Evolutionary conservation across 2,329 filamentous ascomycete genomes (phyloP).

Genomic region (Apiospora phragmitis): DNA sequence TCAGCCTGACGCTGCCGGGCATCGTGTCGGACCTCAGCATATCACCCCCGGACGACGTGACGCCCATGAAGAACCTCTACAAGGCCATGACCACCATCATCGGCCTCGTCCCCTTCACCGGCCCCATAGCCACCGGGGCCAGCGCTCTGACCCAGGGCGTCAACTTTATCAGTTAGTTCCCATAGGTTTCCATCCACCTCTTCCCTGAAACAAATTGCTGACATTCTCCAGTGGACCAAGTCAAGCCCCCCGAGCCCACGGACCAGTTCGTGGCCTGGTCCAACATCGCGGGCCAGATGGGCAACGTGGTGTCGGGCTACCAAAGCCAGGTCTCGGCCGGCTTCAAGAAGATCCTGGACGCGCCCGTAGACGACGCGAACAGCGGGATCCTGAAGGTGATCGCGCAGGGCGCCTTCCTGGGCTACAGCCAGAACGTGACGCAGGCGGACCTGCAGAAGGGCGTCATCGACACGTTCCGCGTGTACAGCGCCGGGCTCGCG

Average conservation of each 20-base stretch:
- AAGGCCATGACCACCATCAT: slow-evolving; percentile 7
- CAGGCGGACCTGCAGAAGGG: slow-evolving; percentile 5
- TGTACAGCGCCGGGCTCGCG: not conserved
- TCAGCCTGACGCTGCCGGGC: not conserved
- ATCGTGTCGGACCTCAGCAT: slow-evolving; percentile 4
- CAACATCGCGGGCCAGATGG: not conserved
- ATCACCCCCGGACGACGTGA: not conserved
- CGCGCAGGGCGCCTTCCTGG: not conserved
- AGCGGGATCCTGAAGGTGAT: not conserved
- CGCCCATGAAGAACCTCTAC: slow-evolving; percentile 10
- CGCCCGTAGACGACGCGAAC: slow-evolving; percentile 1
- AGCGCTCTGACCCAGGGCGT: not conserved
- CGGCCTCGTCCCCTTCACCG: slow-evolving; percentile 6
- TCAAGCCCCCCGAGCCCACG: not conserved
- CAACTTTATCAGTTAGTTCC: slow-evolving; percentile 2
- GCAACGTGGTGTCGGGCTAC: not conserved
- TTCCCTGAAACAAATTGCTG: not conserved
- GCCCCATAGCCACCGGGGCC: not conserved
- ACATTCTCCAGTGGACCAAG: not conserved
- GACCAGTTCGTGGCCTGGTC: slow-evolving; percentile 8
- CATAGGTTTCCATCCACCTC: not conserved
- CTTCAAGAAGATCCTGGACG: slow-evolving; percentile 1
- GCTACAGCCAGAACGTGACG: slow-evolving; percentile 1
- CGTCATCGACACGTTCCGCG: not conserved
- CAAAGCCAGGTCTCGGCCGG: not conserved